phyloP scores from a whole-genome alignment of 164 flowering plant genomes.

The Aristolochia fimbriata region DNA sequence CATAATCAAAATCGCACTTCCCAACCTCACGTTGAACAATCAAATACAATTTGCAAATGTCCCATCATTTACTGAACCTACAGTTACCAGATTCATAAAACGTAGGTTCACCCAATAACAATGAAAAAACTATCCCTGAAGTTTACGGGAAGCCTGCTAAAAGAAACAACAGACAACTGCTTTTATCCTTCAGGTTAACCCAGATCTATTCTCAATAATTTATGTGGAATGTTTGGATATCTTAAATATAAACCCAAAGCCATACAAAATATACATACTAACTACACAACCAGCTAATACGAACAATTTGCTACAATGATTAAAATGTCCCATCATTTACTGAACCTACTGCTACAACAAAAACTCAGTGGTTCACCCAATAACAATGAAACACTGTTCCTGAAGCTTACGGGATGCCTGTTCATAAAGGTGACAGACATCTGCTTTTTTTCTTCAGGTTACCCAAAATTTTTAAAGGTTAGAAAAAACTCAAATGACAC shows the following conservation, averaged over 20 bases:
- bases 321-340: constrained; percentile 17
- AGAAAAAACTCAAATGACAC: too few relatives aligned
- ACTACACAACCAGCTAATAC: too few relatives aligned
- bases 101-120: constrained; percentile 24
- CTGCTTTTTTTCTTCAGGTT: constrained; percentile 8
- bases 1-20: too few relatives aligned
- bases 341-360: constrained; percentile 14
- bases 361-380: constrained; percentile 22
- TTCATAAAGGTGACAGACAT: constrained; percentile 10
- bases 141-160: constrained; percentile 9
- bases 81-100: not conserved
- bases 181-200: constrained; percentile 10
- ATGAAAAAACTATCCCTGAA: constrained; percentile 9
- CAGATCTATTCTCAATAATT: too few relatives aligned
- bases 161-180: constrained; percentile 14
- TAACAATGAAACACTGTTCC: constrained; percentile 16
- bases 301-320: constrained; percentile 3
- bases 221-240: too few relatives aligned
- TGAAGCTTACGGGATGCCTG: constrained; percentile 13
- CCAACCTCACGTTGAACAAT: too few relatives aligned
- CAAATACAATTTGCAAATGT: constrained; percentile 3
- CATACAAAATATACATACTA: too few relatives aligned
- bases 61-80: constrained; percentile 20
- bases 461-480: too few relatives aligned
- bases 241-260: too few relatives aligned